Evolutionary conservation across 306 rosid species (phyloP), one percentile per base, ranked within the genome.

Genomic region (Sophora flavescens): DNA sequence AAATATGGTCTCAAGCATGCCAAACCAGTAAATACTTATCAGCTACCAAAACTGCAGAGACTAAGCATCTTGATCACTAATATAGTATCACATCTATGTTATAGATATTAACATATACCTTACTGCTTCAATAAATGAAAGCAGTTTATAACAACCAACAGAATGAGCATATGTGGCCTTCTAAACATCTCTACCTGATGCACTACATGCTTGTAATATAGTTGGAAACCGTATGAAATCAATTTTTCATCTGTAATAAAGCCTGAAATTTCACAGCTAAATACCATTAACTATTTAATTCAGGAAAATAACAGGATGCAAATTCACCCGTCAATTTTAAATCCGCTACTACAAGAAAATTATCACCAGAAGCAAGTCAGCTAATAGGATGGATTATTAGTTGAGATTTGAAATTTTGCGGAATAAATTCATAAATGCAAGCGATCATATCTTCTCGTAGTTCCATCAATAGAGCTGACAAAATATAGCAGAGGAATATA

Each of bases 161-260:
- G 90, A 84, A 84, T 95, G 98, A 78, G 97, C 87, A 84, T 95
- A 95, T n/a, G 73, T 90, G 98, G 80, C 98, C 98, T n/a, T 78
- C 98, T 87, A 45, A 95, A 96, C 96, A n/a, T 90, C 89, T 95
- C 97, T 54, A 95, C n/a, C n/a, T 89, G 78, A 87, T 81, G 84
- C 98, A 85, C 84, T 92, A 85, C 97, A 90, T 72, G 97, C 85
- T 80, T 90, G 96, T 87, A 95, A 84, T 68, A 95, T 95, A 44
- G 98, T 92, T 59, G n/a, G 98, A 82, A 95, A 95, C 85, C 96
- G 93, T 80, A 82, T 52, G 82, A n/a, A 85, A 95, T 96, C 91
- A 92, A 80, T n/a, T 83, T 87, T 84, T 95, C 97, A 95, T 92
- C 88, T 95, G 93, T 54, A 84, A 80, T 88, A 95, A 83, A 72